Conservation (phyloP, 495 filamentous ascomycete species). For the Lophium mytilinum region DNA sequence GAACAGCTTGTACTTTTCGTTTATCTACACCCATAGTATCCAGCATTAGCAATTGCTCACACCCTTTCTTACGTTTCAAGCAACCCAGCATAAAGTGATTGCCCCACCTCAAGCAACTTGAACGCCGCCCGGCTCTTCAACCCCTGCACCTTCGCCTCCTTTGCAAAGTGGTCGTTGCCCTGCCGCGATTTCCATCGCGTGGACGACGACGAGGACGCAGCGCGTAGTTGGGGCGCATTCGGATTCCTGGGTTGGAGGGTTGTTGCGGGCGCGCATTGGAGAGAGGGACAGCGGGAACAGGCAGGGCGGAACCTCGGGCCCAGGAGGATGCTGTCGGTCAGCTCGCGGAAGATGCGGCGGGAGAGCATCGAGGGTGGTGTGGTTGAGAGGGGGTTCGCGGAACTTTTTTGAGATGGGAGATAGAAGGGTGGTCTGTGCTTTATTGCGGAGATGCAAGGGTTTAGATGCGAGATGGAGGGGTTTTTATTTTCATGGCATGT, state of each 20-base stretch:
- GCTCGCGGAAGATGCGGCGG: slow-evolving; percentile 22
- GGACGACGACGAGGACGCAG: slow-evolving; percentile 52
- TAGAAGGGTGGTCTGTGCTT: neutral
- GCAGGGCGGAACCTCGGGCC: neutral
- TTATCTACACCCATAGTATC: too few species aligned
- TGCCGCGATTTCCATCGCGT: slow-evolving; percentile 79
- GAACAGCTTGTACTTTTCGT: slow-evolving; percentile 74
- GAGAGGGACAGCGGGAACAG: neutral
- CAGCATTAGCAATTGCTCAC: slow-evolving; percentile 1
- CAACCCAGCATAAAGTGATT: neutral
- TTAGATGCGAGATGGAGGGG: too few species aligned
- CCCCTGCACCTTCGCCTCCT: slow-evolving; percentile 61
- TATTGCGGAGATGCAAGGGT: too few species aligned
- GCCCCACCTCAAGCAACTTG: slow-evolving; percentile 70
- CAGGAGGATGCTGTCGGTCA: slow-evolving; percentile 23
- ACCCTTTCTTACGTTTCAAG: neutral
- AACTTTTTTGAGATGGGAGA: neutral
- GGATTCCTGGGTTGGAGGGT: neutral
- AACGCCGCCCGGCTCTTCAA: slow-evolving; percentile 87
- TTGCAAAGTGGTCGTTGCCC: slow-evolving; percentile 57
- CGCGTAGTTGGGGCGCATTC: neutral
- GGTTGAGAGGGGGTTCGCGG: neutral
- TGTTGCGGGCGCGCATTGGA: slow-evolving; percentile 2
- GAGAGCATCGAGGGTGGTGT: slow-evolving; percentile 24
- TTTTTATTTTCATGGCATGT: too few species aligned